These are phyloP conservation scores for Leishmania mexicana DNA, from an alignment of 208 protist genomes.

Conservation along the genomic window DNA sequence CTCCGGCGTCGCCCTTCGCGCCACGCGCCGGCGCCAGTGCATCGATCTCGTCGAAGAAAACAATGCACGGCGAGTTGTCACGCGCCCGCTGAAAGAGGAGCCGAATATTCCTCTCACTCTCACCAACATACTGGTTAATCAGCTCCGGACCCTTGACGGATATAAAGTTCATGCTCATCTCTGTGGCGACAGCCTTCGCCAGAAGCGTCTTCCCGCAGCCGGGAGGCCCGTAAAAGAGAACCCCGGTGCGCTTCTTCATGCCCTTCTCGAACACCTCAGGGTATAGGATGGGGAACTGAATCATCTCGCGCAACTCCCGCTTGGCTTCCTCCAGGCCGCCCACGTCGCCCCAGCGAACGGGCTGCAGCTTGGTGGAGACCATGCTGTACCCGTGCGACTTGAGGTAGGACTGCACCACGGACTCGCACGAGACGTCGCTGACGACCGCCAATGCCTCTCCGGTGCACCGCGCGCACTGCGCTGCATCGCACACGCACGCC, in stretches of 20 bases:
- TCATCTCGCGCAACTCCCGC: conserved; percentile 79
- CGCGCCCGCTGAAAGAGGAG: conserved; percentile 89
- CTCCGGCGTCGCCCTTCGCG: conserved; percentile 86
- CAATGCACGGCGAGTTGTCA: conserved; percentile 90
- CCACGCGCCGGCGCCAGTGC: conserved; percentile 87
- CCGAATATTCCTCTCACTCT: conserved; percentile 92
- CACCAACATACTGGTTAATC: conserved; percentile 95
- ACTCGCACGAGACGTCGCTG: conserved; percentile 58
- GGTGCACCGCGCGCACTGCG: background rate
- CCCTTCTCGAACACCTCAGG: conserved; percentile 80
- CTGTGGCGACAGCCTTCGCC: conserved; percentile 93
- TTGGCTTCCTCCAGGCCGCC: conserved; percentile 93
- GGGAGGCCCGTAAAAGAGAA: conserved; percentile 93
- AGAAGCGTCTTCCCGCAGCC: conserved; percentile 95
- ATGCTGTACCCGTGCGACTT: conserved; percentile 82
- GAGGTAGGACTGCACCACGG: conserved; percentile 61
- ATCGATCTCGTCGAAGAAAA: conserved; percentile 96
- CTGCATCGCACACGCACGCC: conserved; percentile 43
- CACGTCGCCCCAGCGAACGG: conserved; percentile 90
- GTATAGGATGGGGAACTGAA: conserved; percentile 84
- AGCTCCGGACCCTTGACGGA: conserved; percentile 95
- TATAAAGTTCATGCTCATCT: conserved; percentile 95
- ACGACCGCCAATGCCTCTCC: conserved; percentile 48
- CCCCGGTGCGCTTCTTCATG: conserved; percentile 77
- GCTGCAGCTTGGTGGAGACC: conserved; percentile 86